A percentile compares a stretch with the other conserved stretches of the same genome.
Evolutionary conservation across 129 eudicot species (phyloP).

Genomic region (Tanacetum coccineum): DNA sequence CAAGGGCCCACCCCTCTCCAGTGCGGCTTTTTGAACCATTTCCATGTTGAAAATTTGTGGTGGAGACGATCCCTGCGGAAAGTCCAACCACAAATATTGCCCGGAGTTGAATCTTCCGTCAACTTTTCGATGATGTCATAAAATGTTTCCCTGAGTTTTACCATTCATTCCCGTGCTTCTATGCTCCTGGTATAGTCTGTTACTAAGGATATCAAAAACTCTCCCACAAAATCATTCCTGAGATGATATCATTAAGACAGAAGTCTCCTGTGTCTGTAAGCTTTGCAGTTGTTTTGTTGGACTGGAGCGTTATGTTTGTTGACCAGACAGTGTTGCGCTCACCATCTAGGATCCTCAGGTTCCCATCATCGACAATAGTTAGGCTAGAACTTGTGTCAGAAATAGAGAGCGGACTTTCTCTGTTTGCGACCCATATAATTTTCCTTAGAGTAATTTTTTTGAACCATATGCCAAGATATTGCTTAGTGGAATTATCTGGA

Average conservation of each 20-base stretch:
- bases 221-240: conserved; percentile 27
- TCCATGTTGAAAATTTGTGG: conserved; percentile 28
- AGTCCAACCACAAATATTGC: conserved; percentile 21
- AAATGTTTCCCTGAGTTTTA: neutral
- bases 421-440: conserved; percentile 29
- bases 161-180: conserved; percentile 5
- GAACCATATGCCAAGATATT: conserved; percentile 30
- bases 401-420: conserved; percentile 18
- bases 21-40: conserved; percentile 1
- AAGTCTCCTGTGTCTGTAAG: conserved; percentile 29
- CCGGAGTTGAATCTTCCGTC: conserved; percentile 24
- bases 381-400: conserved; percentile 7
- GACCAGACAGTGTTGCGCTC: conserved; percentile 21
- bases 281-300: conserved; percentile 11
- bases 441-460: conserved; percentile 1
- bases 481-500: conserved; percentile 24
- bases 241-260: conserved; percentile 9
- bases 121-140: conserved; percentile 27
- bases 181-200: conserved; percentile 25
- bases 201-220: conserved; percentile 32
- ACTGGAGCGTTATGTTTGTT: conserved; percentile 5
- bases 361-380: conserved; percentile 19
- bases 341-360: conserved; percentile 19
- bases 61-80: conserved; percentile 22
- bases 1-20: conserved; percentile 40